Base-by-base conservation (phyloP, 768 basidiomycete genomes). In the Lactifluus piperatus region DNA sequence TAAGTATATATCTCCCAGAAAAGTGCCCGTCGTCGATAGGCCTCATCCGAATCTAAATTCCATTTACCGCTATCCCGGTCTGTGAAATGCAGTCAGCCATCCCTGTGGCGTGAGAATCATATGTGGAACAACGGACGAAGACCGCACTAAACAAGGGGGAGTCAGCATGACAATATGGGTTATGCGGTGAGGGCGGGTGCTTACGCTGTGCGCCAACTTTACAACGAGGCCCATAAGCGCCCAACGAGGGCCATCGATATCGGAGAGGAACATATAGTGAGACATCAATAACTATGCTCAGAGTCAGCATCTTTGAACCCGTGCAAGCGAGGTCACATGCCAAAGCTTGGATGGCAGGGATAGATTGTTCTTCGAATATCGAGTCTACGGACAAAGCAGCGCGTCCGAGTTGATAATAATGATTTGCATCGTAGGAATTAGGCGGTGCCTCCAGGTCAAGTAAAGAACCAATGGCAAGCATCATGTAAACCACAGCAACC, bases 1-100 rank as follows among this genome's bases (percentile, higher is more conserved):
- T 85, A 85, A 8, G 81, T 82, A 63, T 81, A 75, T 48, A 85
- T 71, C 65, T 87, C 85, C 72, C 84, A 85, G 62, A 85, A 78
- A 14, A 87, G 70, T 57, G 78, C 77, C 27, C 83, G 77, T 60
- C 84, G 75, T 67, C 78, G 78, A 54, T 78, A 75, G 0, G 84
- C 80, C 68, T 87, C 83, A 56, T 75, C 76, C 13, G 73, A 64
- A 53, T 79, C 73, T 16, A 85, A 70, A 54, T 82, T 80, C 83
- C 84, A 87, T 65, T 78, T 79, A 36, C 79, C 79, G 60, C 83
- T 83, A 64, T 87, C 85, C 52, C 85, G 80, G 70, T 87, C 85
- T 87, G 64, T 50, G 54, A 56, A 54, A 39, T 22, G 36, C 20
- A 60, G n/a, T 57, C 66, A 57, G 61, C 58, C 52, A 50, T 20